Conservation (phyloP, 257 asterid species). For the Rubia yunnanensis region DNA sequence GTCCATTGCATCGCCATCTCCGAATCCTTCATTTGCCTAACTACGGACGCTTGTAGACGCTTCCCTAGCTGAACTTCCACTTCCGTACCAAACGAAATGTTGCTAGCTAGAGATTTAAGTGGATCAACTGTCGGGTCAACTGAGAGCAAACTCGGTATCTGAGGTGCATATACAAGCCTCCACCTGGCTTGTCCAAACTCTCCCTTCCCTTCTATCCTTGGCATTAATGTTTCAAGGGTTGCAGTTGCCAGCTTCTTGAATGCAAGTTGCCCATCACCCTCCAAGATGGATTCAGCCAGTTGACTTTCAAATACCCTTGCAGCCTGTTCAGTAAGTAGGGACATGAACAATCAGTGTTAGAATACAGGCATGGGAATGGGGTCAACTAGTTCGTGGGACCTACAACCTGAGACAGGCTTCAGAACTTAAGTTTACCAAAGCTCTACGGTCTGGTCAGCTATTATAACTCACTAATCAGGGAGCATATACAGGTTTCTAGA, state of each 20-base stretch:
- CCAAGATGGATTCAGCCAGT: slow-evolving; percentile 91
- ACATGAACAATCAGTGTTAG: not conserved
- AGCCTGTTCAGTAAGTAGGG: slow-evolving; percentile 46
- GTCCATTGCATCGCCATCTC: slow-evolving; percentile 99
- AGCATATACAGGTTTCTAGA: not conserved
- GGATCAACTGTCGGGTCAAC: slow-evolving; percentile 96
- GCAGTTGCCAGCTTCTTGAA: slow-evolving; percentile 99
- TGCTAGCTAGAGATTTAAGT: slow-evolving; percentile 90
- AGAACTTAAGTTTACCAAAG: not conserved
- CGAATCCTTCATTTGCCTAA: slow-evolving; percentile 98
- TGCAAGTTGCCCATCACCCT: slow-evolving; percentile 98
- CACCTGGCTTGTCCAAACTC: slow-evolving; percentile 98
- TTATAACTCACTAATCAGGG: not conserved
- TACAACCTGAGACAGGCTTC: too few relatives aligned
- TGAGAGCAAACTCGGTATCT: slow-evolving; percentile 86
- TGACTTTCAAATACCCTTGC: slow-evolving; percentile 98
- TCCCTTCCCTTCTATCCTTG: slow-evolving; percentile 97
- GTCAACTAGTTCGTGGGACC: not conserved
- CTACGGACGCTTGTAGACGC: slow-evolving; percentile 98
- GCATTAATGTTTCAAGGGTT: slow-evolving; percentile 90
- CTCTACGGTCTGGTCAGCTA: not conserved
- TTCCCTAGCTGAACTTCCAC: slow-evolving; percentile 97
- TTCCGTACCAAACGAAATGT: slow-evolving; percentile 96
- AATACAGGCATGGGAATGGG: not conserved
- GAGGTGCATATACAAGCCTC: slow-evolving; percentile 98